Evolutionary conservation across 2,329 filamentous ascomycete genomes (phyloP).

Genomic region (Pseudopithomyces maydicus): DNA sequence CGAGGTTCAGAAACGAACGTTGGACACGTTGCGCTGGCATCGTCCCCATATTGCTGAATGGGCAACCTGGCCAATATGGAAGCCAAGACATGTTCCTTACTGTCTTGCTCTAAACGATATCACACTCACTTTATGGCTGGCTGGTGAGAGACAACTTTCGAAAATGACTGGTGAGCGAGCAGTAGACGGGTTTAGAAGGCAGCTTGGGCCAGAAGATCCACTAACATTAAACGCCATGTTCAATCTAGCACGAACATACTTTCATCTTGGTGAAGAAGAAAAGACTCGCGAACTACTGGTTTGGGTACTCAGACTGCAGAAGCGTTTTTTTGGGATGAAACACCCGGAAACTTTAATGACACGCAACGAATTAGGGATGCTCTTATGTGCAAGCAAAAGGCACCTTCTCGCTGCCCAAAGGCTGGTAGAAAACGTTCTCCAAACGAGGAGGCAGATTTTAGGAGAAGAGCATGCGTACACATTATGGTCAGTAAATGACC

Average conservation of each 20-base stretch:
- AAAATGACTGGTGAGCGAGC: conserved; percentile 13
- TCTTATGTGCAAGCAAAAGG: conserved; percentile 17
- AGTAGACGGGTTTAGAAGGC: conserved; percentile 20
- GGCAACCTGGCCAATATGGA: conserved; percentile 19
- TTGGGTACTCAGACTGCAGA: conserved; percentile 18
- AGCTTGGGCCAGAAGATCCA: conserved; percentile 20
- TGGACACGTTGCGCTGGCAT: conserved; percentile 13
- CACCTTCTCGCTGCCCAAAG: conserved; percentile 11
- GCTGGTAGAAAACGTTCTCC: conserved; percentile 20
- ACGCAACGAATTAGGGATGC: conserved; percentile 23
- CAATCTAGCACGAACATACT: conserved; percentile 26
- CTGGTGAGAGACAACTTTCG: conserved; percentile 15
- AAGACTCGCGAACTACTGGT: conserved; percentile 15
- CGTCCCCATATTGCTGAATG: conserved; percentile 13
- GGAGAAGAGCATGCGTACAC: conserved; percentile 37
- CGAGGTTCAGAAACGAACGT: conserved; percentile 17
- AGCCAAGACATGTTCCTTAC: conserved; percentile 21
- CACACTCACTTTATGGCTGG: conserved; percentile 24
- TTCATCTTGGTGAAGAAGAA: conserved; percentile 20
- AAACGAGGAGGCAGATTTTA: conserved; percentile 20
- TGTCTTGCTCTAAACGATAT: conserved; percentile 23
- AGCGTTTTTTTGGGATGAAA: conserved; percentile 21
- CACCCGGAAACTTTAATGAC: conserved; percentile 27
- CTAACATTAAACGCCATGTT: conserved; percentile 31
- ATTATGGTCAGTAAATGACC: conserved; percentile 30